Evolutionary conservation across 257 asterid species (phyloP).

Genomic region (Solanum rostratum): DNA sequence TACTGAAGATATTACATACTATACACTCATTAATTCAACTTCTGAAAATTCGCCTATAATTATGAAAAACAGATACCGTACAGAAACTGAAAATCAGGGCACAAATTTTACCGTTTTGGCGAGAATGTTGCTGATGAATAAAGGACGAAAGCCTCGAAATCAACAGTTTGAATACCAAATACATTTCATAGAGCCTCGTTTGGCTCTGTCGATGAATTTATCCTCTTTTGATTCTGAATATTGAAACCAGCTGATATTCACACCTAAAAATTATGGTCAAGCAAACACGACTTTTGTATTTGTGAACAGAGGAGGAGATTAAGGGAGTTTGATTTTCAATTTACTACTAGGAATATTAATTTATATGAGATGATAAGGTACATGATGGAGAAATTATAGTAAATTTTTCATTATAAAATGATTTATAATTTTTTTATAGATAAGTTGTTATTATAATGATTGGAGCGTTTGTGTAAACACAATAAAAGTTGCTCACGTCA

Average conservation of each 20-base stretch:
- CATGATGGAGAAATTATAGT: neutral
- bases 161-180: constrained; percentile 52
- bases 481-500: neutral
- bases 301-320: neutral
- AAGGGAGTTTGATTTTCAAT: neutral
- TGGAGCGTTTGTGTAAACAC: neutral
- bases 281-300: neutral
- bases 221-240: neutral
- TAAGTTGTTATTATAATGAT: neutral
- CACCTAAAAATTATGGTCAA: neutral
- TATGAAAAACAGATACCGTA: neutral
- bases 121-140: neutral
- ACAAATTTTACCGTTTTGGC: constrained; percentile 4
- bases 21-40: neutral
- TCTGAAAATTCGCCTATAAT: neutral
- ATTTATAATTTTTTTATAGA: neutral
- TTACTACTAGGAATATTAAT: neutral
- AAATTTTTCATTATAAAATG: neutral
- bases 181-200: constrained; percentile 51
- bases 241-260: neutral
- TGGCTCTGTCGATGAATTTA: constrained; percentile 14
- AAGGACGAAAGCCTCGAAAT: neutral
- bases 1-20: neutral
- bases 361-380: neutral
- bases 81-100: neutral